These are phyloP conservation scores for Prunus campanulata DNA, from an alignment of 306 rosid species.

Conservation along the genomic window DNA sequence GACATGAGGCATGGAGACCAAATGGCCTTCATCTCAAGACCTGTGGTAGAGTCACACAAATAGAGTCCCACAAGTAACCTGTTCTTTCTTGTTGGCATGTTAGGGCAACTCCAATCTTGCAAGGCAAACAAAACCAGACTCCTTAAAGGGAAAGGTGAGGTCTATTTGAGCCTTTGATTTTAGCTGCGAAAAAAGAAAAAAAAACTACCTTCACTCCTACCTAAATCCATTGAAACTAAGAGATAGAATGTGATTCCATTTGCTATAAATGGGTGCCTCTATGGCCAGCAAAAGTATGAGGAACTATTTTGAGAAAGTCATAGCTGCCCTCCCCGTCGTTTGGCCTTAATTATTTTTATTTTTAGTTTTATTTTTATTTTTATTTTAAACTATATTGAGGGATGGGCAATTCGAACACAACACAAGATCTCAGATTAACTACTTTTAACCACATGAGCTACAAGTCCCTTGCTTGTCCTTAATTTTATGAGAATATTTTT, in stretches of 20 bases:
- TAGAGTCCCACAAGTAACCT: slow-evolving; percentile 1
- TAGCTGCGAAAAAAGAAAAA: not conserved
- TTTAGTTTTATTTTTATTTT: too few relatives aligned
- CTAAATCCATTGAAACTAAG: not conserved
- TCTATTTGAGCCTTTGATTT: not conserved
- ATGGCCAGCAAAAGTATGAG: not conserved
- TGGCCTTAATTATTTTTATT: too few relatives aligned
- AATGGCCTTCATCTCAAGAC: not conserved
- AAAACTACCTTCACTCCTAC: not conserved
- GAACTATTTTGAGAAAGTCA: not conserved
- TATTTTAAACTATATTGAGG: too few relatives aligned
- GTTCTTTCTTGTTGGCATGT: not conserved
- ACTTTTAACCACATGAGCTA: too few relatives aligned
- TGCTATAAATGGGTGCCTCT: not conserved
- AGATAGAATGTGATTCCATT: not conserved
- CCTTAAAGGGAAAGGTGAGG: not conserved
- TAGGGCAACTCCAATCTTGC: slow-evolving; percentile 5
- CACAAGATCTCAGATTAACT: too few relatives aligned
- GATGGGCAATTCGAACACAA: too few relatives aligned
- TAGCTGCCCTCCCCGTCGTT: not conserved
- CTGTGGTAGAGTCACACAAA: not conserved
- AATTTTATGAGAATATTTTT: too few relatives aligned
- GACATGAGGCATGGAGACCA: not conserved
- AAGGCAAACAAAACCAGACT: not conserved
- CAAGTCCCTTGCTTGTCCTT: too few relatives aligned